These are phyloP conservation scores for Scopulariopsis brevicaulis DNA, from an alignment of 2,329 filamentous ascomycete species.

Conservation along the genomic window DNA sequence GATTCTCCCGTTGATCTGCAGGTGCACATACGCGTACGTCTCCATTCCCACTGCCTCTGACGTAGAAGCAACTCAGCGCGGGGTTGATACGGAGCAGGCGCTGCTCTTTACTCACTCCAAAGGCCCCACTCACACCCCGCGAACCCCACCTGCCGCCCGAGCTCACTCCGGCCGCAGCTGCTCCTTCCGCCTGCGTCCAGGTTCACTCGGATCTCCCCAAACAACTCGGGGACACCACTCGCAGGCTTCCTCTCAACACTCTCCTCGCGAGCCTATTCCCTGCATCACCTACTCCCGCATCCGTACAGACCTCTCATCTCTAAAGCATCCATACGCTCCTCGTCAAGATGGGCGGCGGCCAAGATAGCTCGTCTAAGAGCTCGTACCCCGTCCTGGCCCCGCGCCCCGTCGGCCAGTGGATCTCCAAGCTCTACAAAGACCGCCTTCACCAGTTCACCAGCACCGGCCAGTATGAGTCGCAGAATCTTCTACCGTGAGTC, in stretches of 20 bases:
- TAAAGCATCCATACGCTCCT: neutral
- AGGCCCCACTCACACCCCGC: neutral
- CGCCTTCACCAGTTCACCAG: slow-evolving; percentile 74
- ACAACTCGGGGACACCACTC: neutral
- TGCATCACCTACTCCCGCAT: neutral
- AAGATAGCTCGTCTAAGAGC: slow-evolving; percentile 28
- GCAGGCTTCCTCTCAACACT: neutral
- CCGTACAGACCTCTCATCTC: neutral
- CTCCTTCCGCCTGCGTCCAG: neutral
- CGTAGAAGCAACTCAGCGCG: neutral
- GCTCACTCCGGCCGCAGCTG: neutral
- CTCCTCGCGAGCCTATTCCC: neutral
- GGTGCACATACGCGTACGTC: neutral
- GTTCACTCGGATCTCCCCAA: neutral
- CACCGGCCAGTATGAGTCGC: slow-evolving; percentile 63
- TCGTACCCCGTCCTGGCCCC: slow-evolving; percentile 40
- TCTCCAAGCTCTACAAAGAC: slow-evolving; percentile 74
- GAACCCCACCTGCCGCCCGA: neutral
- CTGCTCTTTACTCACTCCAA: neutral
- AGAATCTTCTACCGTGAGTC: slow-evolving; percentile 61
- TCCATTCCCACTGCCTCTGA: neutral
- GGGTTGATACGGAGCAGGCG: neutral
- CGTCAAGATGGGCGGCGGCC: slow-evolving; percentile 36
- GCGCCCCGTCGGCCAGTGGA: slow-evolving; percentile 61
- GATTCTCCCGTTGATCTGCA: neutral